Evolutionary conservation across 805 yeast species (phyloP).

Genomic region (Candida adriatica): DNA sequence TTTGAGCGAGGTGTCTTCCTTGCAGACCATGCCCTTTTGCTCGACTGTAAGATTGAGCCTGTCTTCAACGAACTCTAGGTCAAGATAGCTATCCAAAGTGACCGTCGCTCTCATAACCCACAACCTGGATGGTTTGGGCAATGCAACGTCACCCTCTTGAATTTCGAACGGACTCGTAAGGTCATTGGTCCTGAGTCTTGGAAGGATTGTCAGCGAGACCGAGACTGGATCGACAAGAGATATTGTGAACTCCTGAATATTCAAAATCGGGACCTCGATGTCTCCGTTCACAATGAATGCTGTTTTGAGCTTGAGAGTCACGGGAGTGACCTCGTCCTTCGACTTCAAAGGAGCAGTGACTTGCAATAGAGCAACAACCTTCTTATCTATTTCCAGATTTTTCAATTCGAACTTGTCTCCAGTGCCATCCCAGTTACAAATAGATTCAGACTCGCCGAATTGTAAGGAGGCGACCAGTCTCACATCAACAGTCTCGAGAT

Average conservation of each 20-base stretch:
- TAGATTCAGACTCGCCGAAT: slow-evolving; percentile 3
- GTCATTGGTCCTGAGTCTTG: slow-evolving; percentile 23
- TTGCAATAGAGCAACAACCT: neutral
- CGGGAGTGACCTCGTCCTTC: neutral
- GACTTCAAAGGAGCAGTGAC: slow-evolving; percentile 9
- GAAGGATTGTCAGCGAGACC: slow-evolving; percentile 25
- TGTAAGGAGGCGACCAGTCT: slow-evolving; percentile 15
- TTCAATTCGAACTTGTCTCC: slow-evolving; percentile 4
- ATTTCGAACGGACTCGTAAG: slow-evolving; percentile 24
- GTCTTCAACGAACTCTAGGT: slow-evolving; percentile 30
- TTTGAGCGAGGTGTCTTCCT: slow-evolving; percentile 14
- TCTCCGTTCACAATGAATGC: slow-evolving; percentile 25
- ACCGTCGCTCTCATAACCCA: slow-evolving; percentile 31
- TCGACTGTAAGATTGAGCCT: slow-evolving; percentile 24
- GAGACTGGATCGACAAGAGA: slow-evolving; percentile 28
- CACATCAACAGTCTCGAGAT: slow-evolving; percentile 27
- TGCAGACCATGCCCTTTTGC: slow-evolving; percentile 29
- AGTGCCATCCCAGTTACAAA: slow-evolving; percentile 1
- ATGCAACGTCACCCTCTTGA: slow-evolving; percentile 11
- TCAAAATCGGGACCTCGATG: slow-evolving; percentile 24
- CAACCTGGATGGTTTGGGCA: slow-evolving; percentile 28
- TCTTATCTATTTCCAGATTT: slow-evolving; percentile 4
- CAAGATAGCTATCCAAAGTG: slow-evolving; percentile 19
- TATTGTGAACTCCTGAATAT: slow-evolving; percentile 17
- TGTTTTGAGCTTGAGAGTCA: slow-evolving; percentile 15